A percentile compares a stretch with the other conserved stretches of the same genome.
Evolutionary conservation across 352 stramenopile genomes (phyloP).

Genomic region (Phytophthora tentaculata): DNA sequence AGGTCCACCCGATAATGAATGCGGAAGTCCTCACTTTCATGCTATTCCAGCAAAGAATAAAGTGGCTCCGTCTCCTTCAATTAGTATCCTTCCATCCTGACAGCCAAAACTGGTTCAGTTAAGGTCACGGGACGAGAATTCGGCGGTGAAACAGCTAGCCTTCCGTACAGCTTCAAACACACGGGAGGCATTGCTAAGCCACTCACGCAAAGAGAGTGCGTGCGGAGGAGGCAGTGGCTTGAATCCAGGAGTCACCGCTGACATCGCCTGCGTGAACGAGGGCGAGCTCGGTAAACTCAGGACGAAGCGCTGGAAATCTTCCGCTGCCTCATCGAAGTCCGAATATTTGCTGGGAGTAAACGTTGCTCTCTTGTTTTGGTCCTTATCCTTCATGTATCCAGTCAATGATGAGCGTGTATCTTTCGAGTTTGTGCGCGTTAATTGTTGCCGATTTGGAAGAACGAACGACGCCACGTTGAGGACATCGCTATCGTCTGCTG

Average conservation of each 20-base stretch:
- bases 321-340: constrained; percentile 41
- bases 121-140: constrained; percentile 51
- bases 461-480: constrained; percentile 22
- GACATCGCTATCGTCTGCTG: constrained; percentile 1
- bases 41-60: constrained; percentile 8
- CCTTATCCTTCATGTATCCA: constrained; percentile 16
- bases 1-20: not conserved
- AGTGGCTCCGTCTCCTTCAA: constrained; percentile 3
- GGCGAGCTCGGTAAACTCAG: constrained; percentile 37
- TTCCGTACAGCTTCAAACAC: constrained; percentile 78
- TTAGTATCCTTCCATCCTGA: constrained; percentile 3
- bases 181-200: constrained; percentile 72
- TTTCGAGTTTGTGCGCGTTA: too few relatives aligned
- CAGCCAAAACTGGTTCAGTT: constrained; percentile 40
- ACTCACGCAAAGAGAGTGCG: constrained; percentile 72
- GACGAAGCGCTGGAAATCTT: constrained; percentile 38
- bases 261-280: constrained; percentile 25
- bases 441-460: constrained; percentile 27
- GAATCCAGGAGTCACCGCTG: constrained; percentile 6
- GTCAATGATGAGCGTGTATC: too few relatives aligned
- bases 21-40: not conserved
- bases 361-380: constrained; percentile 1
- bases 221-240: constrained; percentile 26
- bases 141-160: constrained; percentile 59
- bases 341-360: constrained; percentile 27